A percentile compares a stretch with the other conserved stretches of the same genome.
Evolutionary conservation across 2,329 filamentous ascomycete species (phyloP).

Genomic region (Fusarium devonianum): DNA sequence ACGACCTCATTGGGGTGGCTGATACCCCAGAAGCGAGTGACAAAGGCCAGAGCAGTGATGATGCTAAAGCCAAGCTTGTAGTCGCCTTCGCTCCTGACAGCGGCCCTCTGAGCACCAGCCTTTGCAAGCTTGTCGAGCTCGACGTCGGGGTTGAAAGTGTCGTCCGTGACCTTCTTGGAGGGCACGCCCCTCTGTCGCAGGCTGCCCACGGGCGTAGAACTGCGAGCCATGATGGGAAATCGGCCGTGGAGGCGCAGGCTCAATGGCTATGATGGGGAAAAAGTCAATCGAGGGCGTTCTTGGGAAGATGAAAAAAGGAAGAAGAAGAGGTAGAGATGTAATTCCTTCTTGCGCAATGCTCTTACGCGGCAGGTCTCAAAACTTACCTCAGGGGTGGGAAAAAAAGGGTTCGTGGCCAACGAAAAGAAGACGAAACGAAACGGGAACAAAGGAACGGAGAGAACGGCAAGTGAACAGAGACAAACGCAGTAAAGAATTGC

Average conservation of each 20-base stretch:
- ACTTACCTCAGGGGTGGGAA: conserved; percentile 39
- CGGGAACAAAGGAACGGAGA: conserved; percentile 10
- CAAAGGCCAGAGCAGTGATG: conserved; percentile 83
- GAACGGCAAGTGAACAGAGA: conserved; percentile 26
- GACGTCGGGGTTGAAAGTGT: conserved; percentile 50
- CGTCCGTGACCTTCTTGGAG: conserved; percentile 56
- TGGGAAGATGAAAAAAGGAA: background rate
- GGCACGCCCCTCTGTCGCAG: conserved; percentile 66
- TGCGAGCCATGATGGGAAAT: conserved; percentile 54
- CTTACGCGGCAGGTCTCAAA: conserved; percentile 18
- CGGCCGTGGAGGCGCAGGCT: conserved; percentile 10
- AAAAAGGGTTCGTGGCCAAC: conserved; percentile 19
- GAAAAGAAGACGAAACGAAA: conserved; percentile 18
- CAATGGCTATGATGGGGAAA: conserved; percentile 17
- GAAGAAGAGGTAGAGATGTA: background rate
- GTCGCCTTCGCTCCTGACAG: conserved; percentile 72
- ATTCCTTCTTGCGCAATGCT: conserved; percentile 4
- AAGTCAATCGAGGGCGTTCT: conserved; percentile 26
- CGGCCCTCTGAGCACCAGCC: conserved; percentile 44
- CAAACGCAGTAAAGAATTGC: conserved; percentile 30
- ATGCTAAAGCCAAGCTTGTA: conserved; percentile 81
- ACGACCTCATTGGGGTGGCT: conserved; percentile 95
- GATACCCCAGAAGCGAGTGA: conserved; percentile 96
- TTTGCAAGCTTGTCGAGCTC: conserved; percentile 61
- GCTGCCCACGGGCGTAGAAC: conserved; percentile 62